Evolutionary conservation across 495 filamentous ascomycete species (phyloP).

Genomic region (Daldinia loculata): DNA sequence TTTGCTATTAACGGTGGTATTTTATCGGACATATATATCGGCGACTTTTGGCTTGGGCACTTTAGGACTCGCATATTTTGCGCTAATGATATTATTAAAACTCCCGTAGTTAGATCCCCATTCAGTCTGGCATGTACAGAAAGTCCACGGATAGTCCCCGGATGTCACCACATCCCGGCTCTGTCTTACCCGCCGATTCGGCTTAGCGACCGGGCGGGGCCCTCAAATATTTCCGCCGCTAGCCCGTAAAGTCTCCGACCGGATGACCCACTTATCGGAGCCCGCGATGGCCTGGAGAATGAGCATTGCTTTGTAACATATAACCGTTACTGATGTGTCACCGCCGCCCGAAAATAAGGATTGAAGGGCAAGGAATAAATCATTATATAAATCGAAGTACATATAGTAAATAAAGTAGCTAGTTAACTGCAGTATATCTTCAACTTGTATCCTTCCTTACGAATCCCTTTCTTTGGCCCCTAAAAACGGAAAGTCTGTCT

Average conservation of each 20-base stretch:
- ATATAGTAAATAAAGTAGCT: too few relatives aligned
- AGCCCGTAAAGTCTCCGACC: slow-evolving; percentile 15
- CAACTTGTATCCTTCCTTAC: not conserved
- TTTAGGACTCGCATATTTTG: not conserved
- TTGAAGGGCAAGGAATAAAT: too few relatives aligned
- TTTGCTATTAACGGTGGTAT: not conserved
- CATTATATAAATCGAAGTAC: too few relatives aligned
- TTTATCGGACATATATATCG: slow-evolving; percentile 20
- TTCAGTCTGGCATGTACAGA: not conserved
- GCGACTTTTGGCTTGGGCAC: not conserved
- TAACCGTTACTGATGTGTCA: not conserved
- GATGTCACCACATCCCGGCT: not conserved
- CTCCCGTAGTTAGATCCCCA: too few relatives aligned
- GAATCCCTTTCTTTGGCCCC: not conserved
- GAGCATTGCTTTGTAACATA: not conserved
- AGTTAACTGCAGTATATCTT: not conserved
- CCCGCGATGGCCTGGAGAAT: not conserved
- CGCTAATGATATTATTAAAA: too few relatives aligned
- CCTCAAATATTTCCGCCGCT: slow-evolving; percentile 20
- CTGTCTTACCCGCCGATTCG: not conserved
- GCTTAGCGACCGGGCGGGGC: not conserved
- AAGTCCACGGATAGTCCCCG: not conserved
- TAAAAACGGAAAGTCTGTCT: slow-evolving; percentile 11
- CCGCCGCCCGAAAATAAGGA: too few relatives aligned
- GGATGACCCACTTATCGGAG: not conserved